A percentile compares a stretch with the other conserved stretches of the same genome.
phyloP scores from a whole-genome alignment of 805 yeast species.

The Nakazawaea populi region DNA sequence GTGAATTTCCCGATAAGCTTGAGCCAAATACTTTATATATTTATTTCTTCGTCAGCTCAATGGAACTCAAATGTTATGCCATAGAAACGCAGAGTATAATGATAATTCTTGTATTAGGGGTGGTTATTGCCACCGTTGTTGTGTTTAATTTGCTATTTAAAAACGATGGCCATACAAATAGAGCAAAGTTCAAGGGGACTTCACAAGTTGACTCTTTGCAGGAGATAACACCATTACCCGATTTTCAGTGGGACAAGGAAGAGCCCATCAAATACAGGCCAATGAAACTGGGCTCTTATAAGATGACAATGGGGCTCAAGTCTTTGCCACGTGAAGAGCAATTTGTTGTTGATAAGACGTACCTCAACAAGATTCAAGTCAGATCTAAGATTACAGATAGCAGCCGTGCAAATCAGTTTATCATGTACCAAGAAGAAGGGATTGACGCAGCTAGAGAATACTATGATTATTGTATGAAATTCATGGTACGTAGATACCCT shows the following conservation, averaged over 20 bases:
- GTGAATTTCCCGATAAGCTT: background rate
- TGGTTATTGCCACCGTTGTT: background rate
- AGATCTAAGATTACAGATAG: constrained; percentile 28
- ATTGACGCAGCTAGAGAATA: constrained; percentile 40
- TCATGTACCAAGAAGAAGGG: constrained; percentile 26
- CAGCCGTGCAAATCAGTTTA: constrained; percentile 24
- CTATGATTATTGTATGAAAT: constrained; percentile 33
- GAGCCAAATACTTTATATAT: too few species aligned
- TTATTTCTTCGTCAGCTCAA: too few species aligned
- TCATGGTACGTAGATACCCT: constrained; percentile 1
- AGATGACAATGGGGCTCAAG: constrained; percentile 58
- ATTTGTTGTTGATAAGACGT: constrained; percentile 58
- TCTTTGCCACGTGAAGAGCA: constrained; percentile 44
- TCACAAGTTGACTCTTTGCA: too few species aligned
- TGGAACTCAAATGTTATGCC: too few species aligned
- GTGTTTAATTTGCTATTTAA: background rate
- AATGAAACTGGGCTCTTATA: constrained; percentile 42
- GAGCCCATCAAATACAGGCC: constrained; percentile 40
- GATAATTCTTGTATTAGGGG: background rate
- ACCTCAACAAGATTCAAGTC: constrained; percentile 36
- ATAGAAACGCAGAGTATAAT: background rate
- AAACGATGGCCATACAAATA: background rate
- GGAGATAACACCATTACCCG: constrained; percentile 24
- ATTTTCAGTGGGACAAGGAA: constrained; percentile 37
- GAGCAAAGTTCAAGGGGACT: too few species aligned